These are phyloP conservation scores for Odontarrhena argentea DNA, from an alignment of 345 rosid species.

Conservation along the genomic window DNA sequence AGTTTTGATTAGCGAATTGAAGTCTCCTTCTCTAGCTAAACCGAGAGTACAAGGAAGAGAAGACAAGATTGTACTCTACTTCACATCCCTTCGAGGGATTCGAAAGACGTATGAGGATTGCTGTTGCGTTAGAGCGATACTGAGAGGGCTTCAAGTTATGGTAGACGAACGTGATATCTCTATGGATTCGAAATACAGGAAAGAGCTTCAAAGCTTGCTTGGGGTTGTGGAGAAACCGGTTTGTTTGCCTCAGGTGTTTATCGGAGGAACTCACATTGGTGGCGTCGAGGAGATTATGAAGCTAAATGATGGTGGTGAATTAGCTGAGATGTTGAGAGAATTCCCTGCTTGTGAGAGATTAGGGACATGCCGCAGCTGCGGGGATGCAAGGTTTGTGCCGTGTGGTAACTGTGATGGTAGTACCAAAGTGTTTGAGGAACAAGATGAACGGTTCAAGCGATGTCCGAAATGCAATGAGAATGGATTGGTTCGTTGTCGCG, in stretches of 20 bases:
- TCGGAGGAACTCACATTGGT: conserved; percentile 63
- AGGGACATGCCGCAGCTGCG: conserved; percentile 62
- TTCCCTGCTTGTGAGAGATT: conserved; percentile 48
- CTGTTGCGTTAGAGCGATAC: conserved; percentile 63
- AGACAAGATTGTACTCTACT: conserved; percentile 60
- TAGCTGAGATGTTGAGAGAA: conserved; percentile 60
- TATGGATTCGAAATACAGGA: conserved; percentile 73
- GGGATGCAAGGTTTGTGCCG: conserved; percentile 76
- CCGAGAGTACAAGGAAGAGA: conserved; percentile 37
- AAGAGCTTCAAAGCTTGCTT: conserved; percentile 55
- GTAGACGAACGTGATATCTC: conserved; percentile 87
- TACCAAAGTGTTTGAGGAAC: conserved; percentile 65
- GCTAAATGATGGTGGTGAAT: conserved; percentile 68
- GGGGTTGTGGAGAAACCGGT: conserved; percentile 41
- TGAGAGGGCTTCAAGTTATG: conserved; percentile 61
- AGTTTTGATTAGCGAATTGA: conserved; percentile 19
- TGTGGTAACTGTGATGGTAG: conserved; percentile 78
- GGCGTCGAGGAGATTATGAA: conserved; percentile 78
- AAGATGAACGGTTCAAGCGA: conserved; percentile 51
- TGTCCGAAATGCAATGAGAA: conserved; percentile 86
- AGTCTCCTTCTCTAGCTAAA: conserved; percentile 37
- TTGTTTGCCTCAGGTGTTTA: conserved; percentile 71
- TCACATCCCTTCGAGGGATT: conserved; percentile 78
- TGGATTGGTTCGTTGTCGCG: conserved; percentile 72
- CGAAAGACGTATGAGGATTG: conserved; percentile 89